Base-by-base conservation (phyloP, 1,284 basidiomycete genomes). In the Pholiota adiposa region DNA sequence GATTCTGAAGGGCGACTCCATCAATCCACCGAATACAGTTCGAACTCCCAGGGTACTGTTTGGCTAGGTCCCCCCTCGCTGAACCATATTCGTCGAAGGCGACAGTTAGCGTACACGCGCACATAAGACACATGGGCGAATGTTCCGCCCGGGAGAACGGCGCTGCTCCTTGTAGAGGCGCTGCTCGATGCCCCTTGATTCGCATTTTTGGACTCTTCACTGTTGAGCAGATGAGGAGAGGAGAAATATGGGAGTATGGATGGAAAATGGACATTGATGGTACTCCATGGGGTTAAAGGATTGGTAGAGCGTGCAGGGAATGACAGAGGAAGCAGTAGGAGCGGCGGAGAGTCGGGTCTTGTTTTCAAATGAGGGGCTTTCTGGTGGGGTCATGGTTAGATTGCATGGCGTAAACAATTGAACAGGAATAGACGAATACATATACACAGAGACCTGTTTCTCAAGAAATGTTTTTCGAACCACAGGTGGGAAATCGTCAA, bases 81-180 rank as follows among this genome's bases (percentile, higher is more conserved):
- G 74, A 94, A 86, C 92, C 92, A 95, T 53, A 96, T 84, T 64
- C 93, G 78, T 62, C 90, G 78, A 61, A 95, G 72, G 27, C 93
- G 82, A 74, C 93, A 94, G 46, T 87, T 92, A 19, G 92, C 92
- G 70, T 94, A 92, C 33, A 95, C 82, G 69, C 88, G 88, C 61
- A 94, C 79, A 69, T 87, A 92, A 16, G 84, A 81, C 27, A 90
- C 78, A 71, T 87, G 84, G 0, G 84, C 85, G 68, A 88, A 90
- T 49, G 73, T 72, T 21, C 85, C 86, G 56, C 74, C 77, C 18
- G 90, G 91, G 43, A 88, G 60, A 9, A n/a, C 33, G 11, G 23
- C n/a, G 19, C 21, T 43, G 52, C 25, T 23, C n/a, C 46, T 33
- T 25, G 44, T 4, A 25, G 25, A 16, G 8, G 51, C 21, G 6